phyloP scores from a whole-genome alignment of 345 rosid species.

The Eucalyptus coolabah region DNA sequence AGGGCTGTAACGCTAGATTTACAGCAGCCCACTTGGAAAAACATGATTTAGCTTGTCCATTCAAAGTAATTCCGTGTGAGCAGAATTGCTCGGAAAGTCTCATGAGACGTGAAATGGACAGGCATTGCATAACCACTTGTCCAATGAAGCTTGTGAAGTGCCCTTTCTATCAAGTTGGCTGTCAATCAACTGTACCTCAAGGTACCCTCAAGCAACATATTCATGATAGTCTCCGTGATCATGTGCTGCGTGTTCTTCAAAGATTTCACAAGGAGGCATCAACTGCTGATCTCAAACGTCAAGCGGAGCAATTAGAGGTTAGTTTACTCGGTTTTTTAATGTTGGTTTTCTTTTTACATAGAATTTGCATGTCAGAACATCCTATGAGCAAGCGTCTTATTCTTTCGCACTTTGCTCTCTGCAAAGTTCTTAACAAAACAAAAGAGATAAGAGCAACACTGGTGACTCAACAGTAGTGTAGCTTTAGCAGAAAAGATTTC shows the following conservation, averaged over 20 bases:
- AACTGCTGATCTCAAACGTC: constrained; percentile 30
- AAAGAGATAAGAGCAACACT: neutral
- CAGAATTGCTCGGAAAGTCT: constrained; percentile 54
- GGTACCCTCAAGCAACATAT: constrained; percentile 39
- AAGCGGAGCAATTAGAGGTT: constrained; percentile 42
- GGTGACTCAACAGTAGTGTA: neutral
- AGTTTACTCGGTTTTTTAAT: neutral
- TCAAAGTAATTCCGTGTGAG: constrained; percentile 76
- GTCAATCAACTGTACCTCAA: constrained; percentile 45
- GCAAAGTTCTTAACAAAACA: neutral
- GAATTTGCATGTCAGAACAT: neutral
- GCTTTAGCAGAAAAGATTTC: neutral
- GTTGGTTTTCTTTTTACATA: neutral
- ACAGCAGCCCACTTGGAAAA: constrained; percentile 47
- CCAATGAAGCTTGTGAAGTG: constrained; percentile 82
- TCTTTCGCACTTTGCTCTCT: neutral
- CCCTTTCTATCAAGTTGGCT: constrained; percentile 69
- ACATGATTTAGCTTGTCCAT: constrained; percentile 67
- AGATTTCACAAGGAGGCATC: constrained; percentile 45
- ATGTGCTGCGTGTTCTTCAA: constrained; percentile 48
- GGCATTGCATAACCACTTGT: constrained; percentile 84
- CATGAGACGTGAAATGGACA: constrained; percentile 83
- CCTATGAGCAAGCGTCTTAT: neutral
- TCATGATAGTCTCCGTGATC: constrained; percentile 38
- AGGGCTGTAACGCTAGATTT: constrained; percentile 48